Conservation (phyloP, 1,284 basidiomycete genomes). For the Cutaneotrichosporon dermatis region DNA sequence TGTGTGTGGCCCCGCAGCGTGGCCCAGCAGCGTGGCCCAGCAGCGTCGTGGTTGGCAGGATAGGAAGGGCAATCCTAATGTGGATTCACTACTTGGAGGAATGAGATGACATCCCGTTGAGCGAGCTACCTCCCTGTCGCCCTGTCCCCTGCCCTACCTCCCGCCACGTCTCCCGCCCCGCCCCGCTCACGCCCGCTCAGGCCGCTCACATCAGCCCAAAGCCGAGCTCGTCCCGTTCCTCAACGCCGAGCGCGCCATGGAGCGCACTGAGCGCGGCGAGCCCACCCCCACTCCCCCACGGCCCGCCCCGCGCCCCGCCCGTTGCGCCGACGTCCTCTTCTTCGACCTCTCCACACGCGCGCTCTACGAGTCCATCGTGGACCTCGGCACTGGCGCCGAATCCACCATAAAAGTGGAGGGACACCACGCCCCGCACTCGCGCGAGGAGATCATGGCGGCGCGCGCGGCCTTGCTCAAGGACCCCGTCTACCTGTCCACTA, state of each 20-base stretch:
- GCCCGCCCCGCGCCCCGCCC: background rate
- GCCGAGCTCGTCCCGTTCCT: constrained; percentile 1
- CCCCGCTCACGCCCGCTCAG: too few species aligned
- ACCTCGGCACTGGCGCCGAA: background rate
- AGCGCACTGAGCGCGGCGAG: background rate
- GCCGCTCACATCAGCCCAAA: background rate
- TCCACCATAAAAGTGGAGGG: background rate
- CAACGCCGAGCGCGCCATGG: constrained; percentile 1
- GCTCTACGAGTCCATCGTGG: background rate
- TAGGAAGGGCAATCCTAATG: too few species aligned
- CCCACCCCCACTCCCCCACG: too few species aligned
- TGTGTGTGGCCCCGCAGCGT: too few species aligned
- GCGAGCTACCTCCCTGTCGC: too few species aligned
- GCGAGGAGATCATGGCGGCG: background rate
- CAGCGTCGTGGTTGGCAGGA: too few species aligned
- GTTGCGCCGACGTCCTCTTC: constrained; percentile 5
- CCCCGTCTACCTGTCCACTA: background rate
- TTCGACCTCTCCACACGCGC: background rate
- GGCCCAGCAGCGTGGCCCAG: too few species aligned
- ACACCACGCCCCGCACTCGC: background rate
- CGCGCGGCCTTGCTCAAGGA: background rate
- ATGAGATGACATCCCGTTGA: too few species aligned
- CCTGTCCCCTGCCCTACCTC: too few species aligned
- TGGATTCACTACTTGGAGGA: too few species aligned
- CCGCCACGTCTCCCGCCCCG: too few species aligned